Evolutionary conservation across 345 rosid species (phyloP).

Genomic region (Brassica carinata): DNA sequence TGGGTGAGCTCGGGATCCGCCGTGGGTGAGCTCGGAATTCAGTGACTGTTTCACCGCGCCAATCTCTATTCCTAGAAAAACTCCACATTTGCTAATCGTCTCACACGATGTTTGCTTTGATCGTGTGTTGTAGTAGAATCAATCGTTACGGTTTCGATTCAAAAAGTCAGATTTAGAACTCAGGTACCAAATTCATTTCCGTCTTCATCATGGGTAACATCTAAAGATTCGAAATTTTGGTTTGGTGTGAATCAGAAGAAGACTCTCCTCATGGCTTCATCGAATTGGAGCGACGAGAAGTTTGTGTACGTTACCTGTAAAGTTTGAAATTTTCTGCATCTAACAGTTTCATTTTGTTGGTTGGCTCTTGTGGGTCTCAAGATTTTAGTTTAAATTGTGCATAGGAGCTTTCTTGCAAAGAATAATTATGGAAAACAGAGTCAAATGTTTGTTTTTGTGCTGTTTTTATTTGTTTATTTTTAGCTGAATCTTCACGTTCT

Average conservation of each 20-base stretch:
- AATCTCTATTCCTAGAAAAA: no score
- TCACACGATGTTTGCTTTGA: conserved; percentile 59
- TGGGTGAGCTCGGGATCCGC: no score
- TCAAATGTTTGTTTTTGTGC: no score
- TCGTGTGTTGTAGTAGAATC: conserved; percentile 50
- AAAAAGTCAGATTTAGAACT: conserved; percentile 39
- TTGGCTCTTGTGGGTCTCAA: not conserved
- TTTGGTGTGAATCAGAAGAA: conserved; percentile 62
- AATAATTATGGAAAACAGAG: no score
- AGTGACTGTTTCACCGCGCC: no score
- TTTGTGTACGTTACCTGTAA: conserved; percentile 92
- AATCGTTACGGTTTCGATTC: conserved; percentile 56
- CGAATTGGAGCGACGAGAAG: conserved; percentile 67
- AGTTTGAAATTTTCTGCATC: not conserved
- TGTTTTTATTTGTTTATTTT: no score
- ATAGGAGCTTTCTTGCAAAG: no score
- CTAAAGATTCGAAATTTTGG: conserved; percentile 49
- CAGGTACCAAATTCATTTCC: conserved; percentile 43
- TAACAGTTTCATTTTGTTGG: not conserved
- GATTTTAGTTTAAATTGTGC: no score
- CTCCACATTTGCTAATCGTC: no score
- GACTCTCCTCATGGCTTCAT: conserved; percentile 61
- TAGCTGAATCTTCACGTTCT: no score
- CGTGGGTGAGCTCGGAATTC: no score
- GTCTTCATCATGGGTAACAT: conserved; percentile 47